Evolutionary conservation across 257 asterid genomes (phyloP), one percentile per base, ranked within the genome.

Genomic region (Nicotiana obtusifolia): DNA sequence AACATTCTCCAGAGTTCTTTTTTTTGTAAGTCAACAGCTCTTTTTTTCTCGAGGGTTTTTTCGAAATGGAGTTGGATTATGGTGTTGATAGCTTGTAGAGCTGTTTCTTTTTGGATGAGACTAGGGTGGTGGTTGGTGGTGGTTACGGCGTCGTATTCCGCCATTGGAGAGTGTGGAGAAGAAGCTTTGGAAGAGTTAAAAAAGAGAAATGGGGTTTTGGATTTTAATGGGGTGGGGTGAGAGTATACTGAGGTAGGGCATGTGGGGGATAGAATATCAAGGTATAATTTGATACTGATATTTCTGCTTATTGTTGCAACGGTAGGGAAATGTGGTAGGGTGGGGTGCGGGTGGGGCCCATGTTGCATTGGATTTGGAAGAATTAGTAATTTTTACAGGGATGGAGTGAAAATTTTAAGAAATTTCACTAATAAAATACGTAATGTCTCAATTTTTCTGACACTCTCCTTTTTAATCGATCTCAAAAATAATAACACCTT

Each of bases 21-120:
- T 44, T 95, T 95, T 76, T 95, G 98, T 76, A 88, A 91, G 80
- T 95, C 99, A 0, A 95, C 93, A 1, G 97, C 91, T 4, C 93
- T 81, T 82, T 95, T 95, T 44, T 95, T 95, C 87, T 95, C 99
- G 0, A 95, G 97, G 86, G 99, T 95, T 84, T 95, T 95, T 87
- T 95, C 99, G 82, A 95, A 92, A 69, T 95, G 99, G 88, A 95
- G 99, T 81, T 95, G 99, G 91, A 95, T 92, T 16, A 95, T 91
- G 86, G 95, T 95, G 92, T 91, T 95, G 2, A 93, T 89, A 37
- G 98, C 93, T 85, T 95, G 97, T n/a, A 93, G 82, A n/a, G 94
- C 97, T 4, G 98, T 86, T 80, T 95, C 99, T 78, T 85, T 90
- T 0, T 89, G 86, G 75, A 94, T 88, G 75, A 84, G 30, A 33